Base-by-base conservation (phyloP, 2,329 filamentous ascomycete species). In the Aureobasidium sp. region DNA sequence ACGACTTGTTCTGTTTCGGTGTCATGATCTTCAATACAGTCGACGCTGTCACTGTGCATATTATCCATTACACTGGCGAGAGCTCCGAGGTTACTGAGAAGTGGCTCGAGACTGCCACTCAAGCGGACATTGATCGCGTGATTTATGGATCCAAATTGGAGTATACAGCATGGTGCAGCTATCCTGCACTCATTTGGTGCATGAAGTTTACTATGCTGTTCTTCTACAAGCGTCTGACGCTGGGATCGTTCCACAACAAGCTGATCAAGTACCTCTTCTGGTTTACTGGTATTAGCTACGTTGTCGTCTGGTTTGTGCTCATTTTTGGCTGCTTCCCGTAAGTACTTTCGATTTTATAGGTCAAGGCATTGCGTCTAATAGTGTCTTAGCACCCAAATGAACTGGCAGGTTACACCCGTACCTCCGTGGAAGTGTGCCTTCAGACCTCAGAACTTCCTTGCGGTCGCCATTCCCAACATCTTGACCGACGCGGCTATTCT, bases 161-260 rank as follows among this genome's bases (percentile, higher is more conserved):
- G 52, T 66, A 78, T 12, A 62, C 71, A 0, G 76, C 75, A 0
- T 78, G 76, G 76, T 78, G 76, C 69, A 7, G 65, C 52, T 77
- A 77, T 44, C 73, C 74, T 0, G 69, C 71, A 0, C 69, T 76
- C 0, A 70, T 76, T 8, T 77, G 74, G 74, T 71, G 63, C 4
- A 66, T 71, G 64, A 72, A 71, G 62, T 68, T 67, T 32, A 67
- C 68, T 48, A 69, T 73, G 65, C 61, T 72, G 17, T 71, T 70
- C 64, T 71, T 71, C 56, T 71, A 69, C 64, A 66, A 70, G 57
- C 70, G 72, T 15, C 64, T 74, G 24, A 74, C 73, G 1, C 66
- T 73, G 37, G 72, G 72, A 5, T 66, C 72, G 3, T 67, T 66
- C 48, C 69, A 73, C 62, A 68, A 70, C 41, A 65, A 63, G 17